Conservation (phyloP, 2,329 filamentous ascomycete genomes). For the Colletotrichum australisinense region DNA sequence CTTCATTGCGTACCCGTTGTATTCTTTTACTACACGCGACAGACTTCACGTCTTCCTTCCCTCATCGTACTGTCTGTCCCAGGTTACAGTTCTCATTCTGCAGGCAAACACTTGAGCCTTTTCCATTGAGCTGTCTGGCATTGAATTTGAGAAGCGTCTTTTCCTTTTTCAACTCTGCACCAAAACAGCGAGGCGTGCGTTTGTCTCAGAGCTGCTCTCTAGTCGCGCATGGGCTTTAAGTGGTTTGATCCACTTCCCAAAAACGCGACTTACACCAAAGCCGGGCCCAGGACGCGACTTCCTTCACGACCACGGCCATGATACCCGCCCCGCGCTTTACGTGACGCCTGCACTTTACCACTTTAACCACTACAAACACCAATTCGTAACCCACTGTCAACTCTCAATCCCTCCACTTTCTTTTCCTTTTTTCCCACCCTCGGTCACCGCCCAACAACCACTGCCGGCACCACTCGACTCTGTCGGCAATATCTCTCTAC, state of each 20-base stretch:
- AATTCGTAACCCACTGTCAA: slow-evolving; percentile 26
- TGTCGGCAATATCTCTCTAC: slow-evolving; percentile 1
- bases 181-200: neutral
- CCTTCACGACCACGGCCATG: slow-evolving; percentile 35
- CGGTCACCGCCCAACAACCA: slow-evolving; percentile 5
- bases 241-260: slow-evolving; percentile 35
- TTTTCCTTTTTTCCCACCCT: slow-evolving; percentile 21
- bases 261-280: slow-evolving; percentile 36
- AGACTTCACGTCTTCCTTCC: slow-evolving; percentile 23
- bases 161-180: neutral
- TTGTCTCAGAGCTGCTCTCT: slow-evolving; percentile 14
- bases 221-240: slow-evolving; percentile 30
- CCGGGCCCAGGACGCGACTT: slow-evolving; percentile 26
- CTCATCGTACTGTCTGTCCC: slow-evolving; percentile 8
- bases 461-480: slow-evolving; percentile 10
- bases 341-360: slow-evolving; percentile 35
- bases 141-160: neutral
- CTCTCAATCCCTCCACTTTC: slow-evolving; percentile 24
- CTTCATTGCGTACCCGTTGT: slow-evolving; percentile 2
- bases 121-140: neutral
- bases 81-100: neutral
- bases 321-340: slow-evolving; percentile 37
- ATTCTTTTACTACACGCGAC: slow-evolving; percentile 19
- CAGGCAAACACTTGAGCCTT: neutral
- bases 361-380: slow-evolving; percentile 33